Evolutionary conservation across 257 asterid species (phyloP).

Genomic region (Rhazya stricta): DNA sequence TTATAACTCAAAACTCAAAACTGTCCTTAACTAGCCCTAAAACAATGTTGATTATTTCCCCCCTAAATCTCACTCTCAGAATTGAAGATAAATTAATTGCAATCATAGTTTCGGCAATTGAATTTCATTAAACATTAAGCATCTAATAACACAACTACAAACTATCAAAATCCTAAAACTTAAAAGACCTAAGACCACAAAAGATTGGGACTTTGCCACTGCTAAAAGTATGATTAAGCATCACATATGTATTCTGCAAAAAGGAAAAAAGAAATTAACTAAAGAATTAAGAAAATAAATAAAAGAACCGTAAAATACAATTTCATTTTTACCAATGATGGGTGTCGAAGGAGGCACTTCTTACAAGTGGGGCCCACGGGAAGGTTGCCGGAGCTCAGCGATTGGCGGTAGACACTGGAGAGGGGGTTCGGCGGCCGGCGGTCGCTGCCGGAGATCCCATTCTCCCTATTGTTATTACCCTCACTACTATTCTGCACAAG

Average conservation of each 20-base stretch:
- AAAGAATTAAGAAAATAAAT: not conserved
- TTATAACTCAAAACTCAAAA: not conserved
- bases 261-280: not conserved
- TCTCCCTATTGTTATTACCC: slow-evolving; percentile 23
- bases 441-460: slow-evolving; percentile 44
- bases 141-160: not conserved
- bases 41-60: not conserved
- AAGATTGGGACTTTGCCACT: not conserved
- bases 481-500: slow-evolving; percentile 39
- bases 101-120: not conserved
- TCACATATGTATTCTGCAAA: not conserved
- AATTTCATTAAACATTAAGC: not conserved
- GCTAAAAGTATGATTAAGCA: not conserved
- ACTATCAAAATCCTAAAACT: not conserved
- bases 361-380: slow-evolving; percentile 28
- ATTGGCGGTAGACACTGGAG: slow-evolving; percentile 40
- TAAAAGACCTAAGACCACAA: not conserved
- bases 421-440: slow-evolving; percentile 70
- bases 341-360: slow-evolving; percentile 57
- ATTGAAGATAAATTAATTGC: not conserved
- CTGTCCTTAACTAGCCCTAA: not conserved
- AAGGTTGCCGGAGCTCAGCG: slow-evolving; percentile 33
- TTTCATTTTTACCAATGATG: slow-evolving; percentile 52
- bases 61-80: not conserved
- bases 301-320: not conserved